Conservation (phyloP, 805 yeast genomes). For the Lipomyces anomalus region DNA sequence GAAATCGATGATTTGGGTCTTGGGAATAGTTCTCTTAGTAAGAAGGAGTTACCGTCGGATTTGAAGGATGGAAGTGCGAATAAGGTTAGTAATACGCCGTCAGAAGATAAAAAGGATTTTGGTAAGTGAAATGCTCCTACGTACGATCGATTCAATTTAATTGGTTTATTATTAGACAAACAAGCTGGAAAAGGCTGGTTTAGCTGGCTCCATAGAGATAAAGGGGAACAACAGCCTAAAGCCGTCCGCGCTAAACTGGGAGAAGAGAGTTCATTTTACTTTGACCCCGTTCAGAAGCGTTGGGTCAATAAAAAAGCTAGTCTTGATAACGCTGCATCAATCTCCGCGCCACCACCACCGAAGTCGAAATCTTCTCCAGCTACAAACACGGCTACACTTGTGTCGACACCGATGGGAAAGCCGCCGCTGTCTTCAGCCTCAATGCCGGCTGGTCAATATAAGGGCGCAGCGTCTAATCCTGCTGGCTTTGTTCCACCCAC, state of each 20-base stretch:
- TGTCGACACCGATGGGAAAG: too few species aligned
- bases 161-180: slow-evolving; percentile 28
- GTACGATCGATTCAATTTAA: neutral
- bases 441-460: too few species aligned
- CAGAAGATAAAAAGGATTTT: slow-evolving; percentile 17
- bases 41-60: slow-evolving; percentile 4
- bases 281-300: slow-evolving; percentile 75
- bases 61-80: slow-evolving; percentile 22
- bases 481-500: too few species aligned
- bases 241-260: slow-evolving; percentile 84
- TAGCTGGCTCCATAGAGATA: slow-evolving; percentile 56
- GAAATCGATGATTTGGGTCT: slow-evolving; percentile 25
- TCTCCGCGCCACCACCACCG: slow-evolving; percentile 72
- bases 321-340: slow-evolving; percentile 47
- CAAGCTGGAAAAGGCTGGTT: slow-evolving; percentile 38
- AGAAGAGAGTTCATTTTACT: slow-evolving; percentile 63
- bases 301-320: slow-evolving; percentile 76
- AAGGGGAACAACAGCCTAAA: slow-evolving; percentile 48
- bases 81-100: slow-evolving; percentile 1
- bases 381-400: too few species aligned
- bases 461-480: too few species aligned
- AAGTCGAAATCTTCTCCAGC: too few species aligned
- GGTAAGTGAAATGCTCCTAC: slow-evolving; percentile 15
- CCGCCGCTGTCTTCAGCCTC: too few species aligned
- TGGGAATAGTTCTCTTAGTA: slow-evolving; percentile 17